Evolutionary conservation across 2,329 filamentous ascomycete genomes (phyloP).

Genomic region (Pyricularia pennisetigena): DNA sequence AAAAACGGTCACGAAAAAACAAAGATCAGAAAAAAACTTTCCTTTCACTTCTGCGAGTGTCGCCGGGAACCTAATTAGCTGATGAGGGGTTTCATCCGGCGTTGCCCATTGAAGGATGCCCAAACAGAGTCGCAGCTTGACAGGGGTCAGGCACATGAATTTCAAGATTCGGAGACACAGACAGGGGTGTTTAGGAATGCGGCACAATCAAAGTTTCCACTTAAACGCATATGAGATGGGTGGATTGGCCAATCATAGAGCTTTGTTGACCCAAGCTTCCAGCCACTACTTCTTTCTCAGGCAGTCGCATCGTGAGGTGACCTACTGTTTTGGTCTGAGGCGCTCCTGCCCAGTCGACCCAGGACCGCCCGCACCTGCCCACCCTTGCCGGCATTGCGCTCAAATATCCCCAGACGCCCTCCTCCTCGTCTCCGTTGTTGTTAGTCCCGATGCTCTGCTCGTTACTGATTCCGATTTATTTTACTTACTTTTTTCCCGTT

Average conservation of each 20-base stretch:
- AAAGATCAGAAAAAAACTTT: neutral
- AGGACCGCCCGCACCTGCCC: neutral
- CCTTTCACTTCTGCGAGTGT: neutral
- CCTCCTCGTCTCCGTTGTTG: slow-evolving; percentile 3
- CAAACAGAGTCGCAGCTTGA: neutral
- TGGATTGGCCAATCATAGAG: neutral
- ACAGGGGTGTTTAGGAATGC: neutral
- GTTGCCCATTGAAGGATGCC: neutral
- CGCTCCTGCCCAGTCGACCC: neutral
- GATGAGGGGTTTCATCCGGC: neutral
- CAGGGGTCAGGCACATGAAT: neutral
- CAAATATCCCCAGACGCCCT: neutral
- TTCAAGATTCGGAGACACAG: neutral
- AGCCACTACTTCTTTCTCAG: neutral
- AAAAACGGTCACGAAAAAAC: neutral
- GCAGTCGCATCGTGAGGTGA: neutral
- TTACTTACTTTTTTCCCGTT: neutral
- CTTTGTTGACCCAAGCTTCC: neutral
- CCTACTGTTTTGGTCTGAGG: neutral
- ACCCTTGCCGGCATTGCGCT: neutral
- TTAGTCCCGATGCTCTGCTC: neutral
- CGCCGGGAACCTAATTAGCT: neutral
- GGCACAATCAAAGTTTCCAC: slow-evolving; percentile 1
- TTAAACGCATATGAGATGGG: neutral
- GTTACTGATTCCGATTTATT: neutral